Evolutionary conservation across 257 asterid species (phyloP).

Genomic region (Rubia yunnanensis): DNA sequence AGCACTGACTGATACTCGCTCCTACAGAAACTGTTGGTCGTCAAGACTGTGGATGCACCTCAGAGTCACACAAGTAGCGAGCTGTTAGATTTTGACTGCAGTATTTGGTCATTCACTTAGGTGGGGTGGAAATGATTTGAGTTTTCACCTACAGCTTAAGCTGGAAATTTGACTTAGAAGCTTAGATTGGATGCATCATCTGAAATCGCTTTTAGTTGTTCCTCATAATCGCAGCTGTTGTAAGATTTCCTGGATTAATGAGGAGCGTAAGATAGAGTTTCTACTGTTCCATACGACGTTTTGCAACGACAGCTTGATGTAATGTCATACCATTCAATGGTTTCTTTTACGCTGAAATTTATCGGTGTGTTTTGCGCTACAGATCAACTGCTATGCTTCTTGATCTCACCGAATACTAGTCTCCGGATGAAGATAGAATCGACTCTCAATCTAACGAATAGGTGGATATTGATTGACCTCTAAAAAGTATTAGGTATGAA

Average conservation of each 20-base stretch:
- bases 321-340: background rate
- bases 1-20: background rate
- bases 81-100: background rate
- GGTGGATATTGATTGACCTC: too few species aligned
- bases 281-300: background rate
- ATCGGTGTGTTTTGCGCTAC: too few species aligned
- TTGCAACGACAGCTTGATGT: background rate
- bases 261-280: background rate
- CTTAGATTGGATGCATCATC: constrained; percentile 23
- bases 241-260: background rate
- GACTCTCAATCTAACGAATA: too few species aligned
- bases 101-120: constrained; percentile 19
- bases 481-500: too few species aligned
- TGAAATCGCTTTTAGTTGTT: constrained; percentile 4
- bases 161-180: constrained; percentile 1
- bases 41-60: constrained; percentile 4
- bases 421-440: too few species aligned
- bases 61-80: constrained; percentile 10
- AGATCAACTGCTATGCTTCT: too few species aligned
- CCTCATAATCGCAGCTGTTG: background rate
- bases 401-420: too few species aligned
- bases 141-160: constrained; percentile 23
- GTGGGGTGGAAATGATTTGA: constrained; percentile 16
- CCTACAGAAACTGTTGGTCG: constrained; percentile 9
- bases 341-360: too few species aligned